Evolutionary conservation across 176 grass and related monocot genomes (phyloP), one percentile per base, ranked within the genome.

Genomic region (Ananas comosus): DNA sequence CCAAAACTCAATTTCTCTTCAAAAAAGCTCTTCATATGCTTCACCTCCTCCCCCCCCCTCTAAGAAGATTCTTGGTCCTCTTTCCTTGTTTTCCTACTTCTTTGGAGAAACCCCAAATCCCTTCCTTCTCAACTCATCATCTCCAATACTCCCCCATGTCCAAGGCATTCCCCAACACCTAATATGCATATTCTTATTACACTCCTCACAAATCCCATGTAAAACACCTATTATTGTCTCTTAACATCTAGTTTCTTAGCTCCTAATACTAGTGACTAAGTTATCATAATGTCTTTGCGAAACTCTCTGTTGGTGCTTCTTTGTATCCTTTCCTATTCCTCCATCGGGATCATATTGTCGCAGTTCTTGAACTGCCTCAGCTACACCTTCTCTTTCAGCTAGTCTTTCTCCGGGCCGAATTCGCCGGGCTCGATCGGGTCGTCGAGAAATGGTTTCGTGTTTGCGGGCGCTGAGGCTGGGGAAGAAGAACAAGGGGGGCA

Each of bases 391-490:
- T 50, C 18, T 23, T 68, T 69, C 53, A 63, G 83, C 25, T 68
- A 68, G 80, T 13, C 9, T 54, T 29, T 11, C 12, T 51, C 23
- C 27, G 5, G 33, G 0, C 33, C 33, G 6, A 42, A 7, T 42
- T 42, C 33, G 33, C 33, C 33, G 33, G 7, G n/a, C 12, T 61
- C 13, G 17, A 61, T 61, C 7, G n/a, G 13, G 28, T 48, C 27
- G 16, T 63, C 50, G 33, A 42, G 42, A 67, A 2, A 91, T 92
- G 85, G 82, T 85, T 73, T 88, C 77, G 0, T 92, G 89, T 78
- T 88, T 88, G 78, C 73, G 79, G 51, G 70, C 70, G 33, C 68
- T 65, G 73, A 77, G 79, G 66, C 33, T 65, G 50, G 75, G 88
- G 53, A 81, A 79, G 74, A 66, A 57, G 25, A 83, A 50, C 69